These are phyloP conservation scores for Daldinia sp. DNA, from an alignment of 2,329 filamentous ascomycete genomes.

Conservation along the genomic window DNA sequence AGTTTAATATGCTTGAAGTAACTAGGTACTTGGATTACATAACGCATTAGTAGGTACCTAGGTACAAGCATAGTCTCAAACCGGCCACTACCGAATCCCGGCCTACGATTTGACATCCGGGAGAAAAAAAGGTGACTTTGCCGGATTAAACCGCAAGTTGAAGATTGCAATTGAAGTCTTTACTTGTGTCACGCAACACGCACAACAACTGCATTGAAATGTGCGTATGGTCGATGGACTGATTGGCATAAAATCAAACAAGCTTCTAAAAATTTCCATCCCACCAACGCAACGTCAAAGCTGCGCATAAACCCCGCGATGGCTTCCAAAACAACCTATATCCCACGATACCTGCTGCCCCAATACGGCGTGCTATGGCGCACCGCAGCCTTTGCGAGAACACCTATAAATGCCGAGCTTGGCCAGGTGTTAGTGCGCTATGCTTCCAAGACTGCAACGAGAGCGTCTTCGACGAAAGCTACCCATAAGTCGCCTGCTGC, in stretches of 20 bases:
- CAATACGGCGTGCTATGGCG: conserved; percentile 65
- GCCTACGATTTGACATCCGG: neutral
- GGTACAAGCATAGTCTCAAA: no score
- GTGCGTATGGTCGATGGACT: neutral
- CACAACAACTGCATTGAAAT: neutral
- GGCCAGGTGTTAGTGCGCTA: conserved; percentile 47
- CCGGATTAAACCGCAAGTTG: neutral
- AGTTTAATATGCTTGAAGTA: no score
- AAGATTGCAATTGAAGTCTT: neutral
- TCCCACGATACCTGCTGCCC: conserved; percentile 74
- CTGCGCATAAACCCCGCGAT: conserved; percentile 41
- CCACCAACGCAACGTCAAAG: neutral
- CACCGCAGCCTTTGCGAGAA: conserved; percentile 40
- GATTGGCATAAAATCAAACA: neutral
- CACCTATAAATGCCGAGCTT: conserved; percentile 39
- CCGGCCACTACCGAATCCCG: neutral
- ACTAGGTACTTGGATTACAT: no score
- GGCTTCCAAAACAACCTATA: conserved; percentile 58
- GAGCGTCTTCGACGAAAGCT: conserved; percentile 24
- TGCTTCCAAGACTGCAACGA: conserved; percentile 46
- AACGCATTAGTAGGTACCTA: no score
- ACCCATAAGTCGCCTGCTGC: conserved; percentile 20
- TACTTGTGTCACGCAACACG: no score
- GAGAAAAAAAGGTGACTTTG: neutral
- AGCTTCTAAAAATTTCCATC: neutral